Percentiles rank a stretch among this genome's conserved stretches.
phyloP scores from a whole-genome alignment of 768 basidiomycete species.

The Hysterangium stoloniferum region DNA sequence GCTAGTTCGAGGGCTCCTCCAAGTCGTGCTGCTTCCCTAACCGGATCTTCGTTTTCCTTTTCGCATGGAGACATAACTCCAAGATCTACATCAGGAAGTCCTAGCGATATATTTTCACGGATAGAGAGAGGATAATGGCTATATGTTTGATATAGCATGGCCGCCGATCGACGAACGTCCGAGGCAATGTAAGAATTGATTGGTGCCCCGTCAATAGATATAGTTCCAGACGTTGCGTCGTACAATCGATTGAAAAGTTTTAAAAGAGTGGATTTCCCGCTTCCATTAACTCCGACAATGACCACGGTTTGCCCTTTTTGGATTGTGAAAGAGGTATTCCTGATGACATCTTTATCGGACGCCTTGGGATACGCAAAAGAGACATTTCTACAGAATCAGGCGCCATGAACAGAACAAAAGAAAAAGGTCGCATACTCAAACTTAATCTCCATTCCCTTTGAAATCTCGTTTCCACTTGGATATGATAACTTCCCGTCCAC shows the following conservation, averaged over 20 bases:
- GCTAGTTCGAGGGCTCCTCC: slow-evolving; percentile 36
- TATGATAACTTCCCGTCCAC: slow-evolving; percentile 10
- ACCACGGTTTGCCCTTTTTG: slow-evolving; percentile 26
- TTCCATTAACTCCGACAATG: slow-evolving; percentile 28
- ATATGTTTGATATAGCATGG: slow-evolving; percentile 44
- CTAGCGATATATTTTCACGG: slow-evolving; percentile 35
- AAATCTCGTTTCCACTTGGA: slow-evolving; percentile 3
- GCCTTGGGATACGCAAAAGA: slow-evolving; percentile 22
- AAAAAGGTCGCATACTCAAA: slow-evolving; percentile 7
- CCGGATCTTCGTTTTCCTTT: background rate
- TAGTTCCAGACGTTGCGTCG: slow-evolving; percentile 35
- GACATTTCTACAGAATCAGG: slow-evolving; percentile 9
- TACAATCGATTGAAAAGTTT: slow-evolving; percentile 44
- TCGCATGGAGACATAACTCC: background rate
- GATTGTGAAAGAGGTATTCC: slow-evolving; percentile 24
- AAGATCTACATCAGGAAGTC: slow-evolving; percentile 14
- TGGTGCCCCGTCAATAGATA: slow-evolving; percentile 37
- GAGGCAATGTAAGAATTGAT: slow-evolving; percentile 30
- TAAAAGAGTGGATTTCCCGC: slow-evolving; percentile 33
- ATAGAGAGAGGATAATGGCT: slow-evolving; percentile 41
- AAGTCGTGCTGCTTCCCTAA: background rate
- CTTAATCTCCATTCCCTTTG: slow-evolving; percentile 9
- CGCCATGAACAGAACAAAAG: background rate
- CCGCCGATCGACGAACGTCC: slow-evolving; percentile 37
- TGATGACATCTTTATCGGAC: slow-evolving; percentile 20